These are phyloP conservation scores for Termitomyces sp. DNA, from an alignment of 768 basidiomycete species.

Conservation along the genomic window DNA sequence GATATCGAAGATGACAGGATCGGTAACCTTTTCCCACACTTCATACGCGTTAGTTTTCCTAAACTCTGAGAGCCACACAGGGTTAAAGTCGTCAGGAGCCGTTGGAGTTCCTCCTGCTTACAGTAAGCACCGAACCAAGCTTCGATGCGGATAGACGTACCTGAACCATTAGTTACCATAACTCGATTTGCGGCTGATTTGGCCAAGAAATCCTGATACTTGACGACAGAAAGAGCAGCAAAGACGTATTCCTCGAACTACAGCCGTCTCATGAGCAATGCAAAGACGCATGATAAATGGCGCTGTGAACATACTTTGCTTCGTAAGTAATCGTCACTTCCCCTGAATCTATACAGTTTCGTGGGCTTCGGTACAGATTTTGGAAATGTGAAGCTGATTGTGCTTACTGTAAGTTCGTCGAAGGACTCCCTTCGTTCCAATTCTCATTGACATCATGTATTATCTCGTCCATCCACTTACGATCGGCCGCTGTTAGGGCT, in stretches of 20 bases:
- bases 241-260: constrained; percentile 94
- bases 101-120: constrained; percentile 47
- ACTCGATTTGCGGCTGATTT: constrained; percentile 62
- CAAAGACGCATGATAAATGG: background rate
- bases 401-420: constrained; percentile 60
- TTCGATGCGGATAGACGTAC: constrained; percentile 19
- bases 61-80: constrained; percentile 85
- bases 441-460: constrained; percentile 79
- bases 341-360: constrained; percentile 63
- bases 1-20: constrained; percentile 91
- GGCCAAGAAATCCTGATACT: constrained; percentile 80
- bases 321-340: constrained; percentile 92
- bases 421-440: constrained; percentile 65
- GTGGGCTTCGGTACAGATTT: background rate
- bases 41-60: constrained; percentile 82
- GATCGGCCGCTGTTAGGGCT: constrained; percentile 83
- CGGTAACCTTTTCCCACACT: constrained; percentile 87
- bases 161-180: constrained; percentile 62
- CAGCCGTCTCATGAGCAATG: background rate
- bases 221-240: constrained; percentile 80
- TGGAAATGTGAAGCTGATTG: background rate
- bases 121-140: background rate
- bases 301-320: constrained; percentile 51
- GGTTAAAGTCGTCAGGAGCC: constrained; percentile 76
- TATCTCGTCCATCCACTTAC: constrained; percentile 98